These are phyloP conservation scores for Heliamphora exappendiculata DNA, from an alignment of 148 eudicot species.

Conservation along the genomic window DNA sequence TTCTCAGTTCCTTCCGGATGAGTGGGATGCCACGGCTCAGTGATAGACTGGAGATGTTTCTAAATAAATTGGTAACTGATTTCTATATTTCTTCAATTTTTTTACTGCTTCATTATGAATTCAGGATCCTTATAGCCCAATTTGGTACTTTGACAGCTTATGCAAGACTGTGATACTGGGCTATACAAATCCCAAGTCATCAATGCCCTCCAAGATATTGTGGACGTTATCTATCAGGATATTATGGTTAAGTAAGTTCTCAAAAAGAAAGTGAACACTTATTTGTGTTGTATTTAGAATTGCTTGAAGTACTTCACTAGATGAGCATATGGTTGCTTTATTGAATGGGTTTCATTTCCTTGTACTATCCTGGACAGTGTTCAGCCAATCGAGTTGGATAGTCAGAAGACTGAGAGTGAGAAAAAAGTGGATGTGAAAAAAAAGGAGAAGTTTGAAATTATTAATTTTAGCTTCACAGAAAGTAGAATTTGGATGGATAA, in stretches of 20 bases:
- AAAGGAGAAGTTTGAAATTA: slow-evolving; percentile 75
- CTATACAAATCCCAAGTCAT: slow-evolving; percentile 63
- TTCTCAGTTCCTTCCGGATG: slow-evolving; percentile 67
- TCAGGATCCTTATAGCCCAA: slow-evolving; percentile 8
- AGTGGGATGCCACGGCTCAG: slow-evolving; percentile 66
- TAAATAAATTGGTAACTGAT: slow-evolving; percentile 60
- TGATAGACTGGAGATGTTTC: slow-evolving; percentile 84
- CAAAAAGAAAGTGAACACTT: background rate
- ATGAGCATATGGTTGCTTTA: background rate
- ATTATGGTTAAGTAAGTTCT: slow-evolving; percentile 61
- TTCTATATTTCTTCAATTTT: background rate
- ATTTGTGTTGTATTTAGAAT: background rate
- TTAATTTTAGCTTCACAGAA: slow-evolving; percentile 38
- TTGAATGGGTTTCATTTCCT: slow-evolving; percentile 5
- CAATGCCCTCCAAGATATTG: slow-evolving; percentile 84
- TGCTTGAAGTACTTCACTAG: background rate
- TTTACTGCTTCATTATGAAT: slow-evolving; percentile 2
- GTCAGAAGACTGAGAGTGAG: too few relatives aligned
- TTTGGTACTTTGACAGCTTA: slow-evolving; percentile 37
- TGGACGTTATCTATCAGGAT: slow-evolving; percentile 84
- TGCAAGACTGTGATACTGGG: slow-evolving; percentile 46
- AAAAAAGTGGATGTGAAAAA: slow-evolving; percentile 36
- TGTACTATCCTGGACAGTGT: slow-evolving; percentile 46
- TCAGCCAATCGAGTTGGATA: slow-evolving; percentile 21
- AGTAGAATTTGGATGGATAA: slow-evolving; percentile 73